Evolutionary conservation across 192 early-diverging fungal species (phyloP).

Genomic region (Gonapodya sp.): DNA sequence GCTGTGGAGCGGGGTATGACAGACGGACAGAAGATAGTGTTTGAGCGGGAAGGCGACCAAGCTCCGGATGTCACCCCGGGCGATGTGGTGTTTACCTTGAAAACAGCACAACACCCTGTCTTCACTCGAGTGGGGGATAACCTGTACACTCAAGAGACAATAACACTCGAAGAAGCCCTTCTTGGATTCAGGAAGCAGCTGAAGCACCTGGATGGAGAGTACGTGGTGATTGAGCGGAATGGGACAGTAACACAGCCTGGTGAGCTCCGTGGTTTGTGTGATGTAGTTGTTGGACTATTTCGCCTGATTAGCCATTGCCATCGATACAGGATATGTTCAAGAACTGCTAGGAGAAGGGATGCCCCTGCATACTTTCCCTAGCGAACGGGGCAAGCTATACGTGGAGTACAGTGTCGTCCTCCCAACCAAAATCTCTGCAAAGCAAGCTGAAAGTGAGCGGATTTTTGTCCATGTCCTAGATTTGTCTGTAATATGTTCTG

Average conservation of each 20-base stretch:
- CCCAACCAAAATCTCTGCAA: slow-evolving; percentile 45
- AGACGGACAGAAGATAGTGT: slow-evolving; percentile 57
- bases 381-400: slow-evolving; percentile 67
- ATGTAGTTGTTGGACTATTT: background rate
- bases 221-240: slow-evolving; percentile 32
- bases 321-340: slow-evolving; percentile 62
- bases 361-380: slow-evolving; percentile 53
- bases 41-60: slow-evolving; percentile 88
- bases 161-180: slow-evolving; percentile 68
- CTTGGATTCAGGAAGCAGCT: slow-evolving; percentile 69
- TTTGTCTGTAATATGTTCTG: too few relatives aligned
- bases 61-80: slow-evolving; percentile 81
- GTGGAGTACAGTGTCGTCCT: slow-evolving; percentile 82
- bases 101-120: slow-evolving; percentile 53
- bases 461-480: too few relatives aligned
- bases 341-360: slow-evolving; percentile 76
- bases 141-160: slow-evolving; percentile 65
- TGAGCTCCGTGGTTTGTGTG: slow-evolving; percentile 20
- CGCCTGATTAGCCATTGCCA: background rate
- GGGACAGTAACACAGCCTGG: slow-evolving; percentile 48
- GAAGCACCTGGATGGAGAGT: slow-evolving; percentile 64
- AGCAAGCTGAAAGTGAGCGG: slow-evolving; percentile 27
- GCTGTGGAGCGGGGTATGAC: slow-evolving; percentile 74
- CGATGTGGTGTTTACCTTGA: slow-evolving; percentile 70
- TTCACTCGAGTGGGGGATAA: slow-evolving; percentile 69